Percentiles rank a stretch among this genome's conserved stretches.
Evolutionary conservation across 805 yeast genomes (phyloP).

Genomic region (Spathaspora boniae): DNA sequence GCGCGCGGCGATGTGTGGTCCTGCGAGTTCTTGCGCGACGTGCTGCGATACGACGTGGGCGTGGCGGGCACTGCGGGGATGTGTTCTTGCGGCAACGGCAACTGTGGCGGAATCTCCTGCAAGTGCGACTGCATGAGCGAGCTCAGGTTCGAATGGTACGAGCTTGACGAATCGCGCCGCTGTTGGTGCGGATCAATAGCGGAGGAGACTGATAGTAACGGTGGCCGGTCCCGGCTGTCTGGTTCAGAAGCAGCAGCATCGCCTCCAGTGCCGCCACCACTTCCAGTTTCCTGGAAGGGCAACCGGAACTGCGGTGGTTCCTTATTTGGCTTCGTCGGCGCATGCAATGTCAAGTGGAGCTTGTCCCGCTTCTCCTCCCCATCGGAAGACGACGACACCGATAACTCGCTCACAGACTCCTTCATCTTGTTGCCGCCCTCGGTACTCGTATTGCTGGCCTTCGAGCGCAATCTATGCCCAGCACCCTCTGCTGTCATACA

Average conservation of each 20-base stretch:
- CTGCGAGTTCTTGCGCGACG: constrained; percentile 34
- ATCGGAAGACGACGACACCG: constrained; percentile 3
- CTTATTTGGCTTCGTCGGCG: constrained; percentile 15
- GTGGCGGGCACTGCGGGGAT: constrained; percentile 41
- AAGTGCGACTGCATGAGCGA: constrained; percentile 28
- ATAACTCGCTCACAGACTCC: constrained; percentile 10
- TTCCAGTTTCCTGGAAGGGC: constrained; percentile 61
- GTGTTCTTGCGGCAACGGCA: constrained; percentile 55
- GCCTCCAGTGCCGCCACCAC: background rate
- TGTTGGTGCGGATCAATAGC: constrained; percentile 25
- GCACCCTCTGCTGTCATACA: no score
- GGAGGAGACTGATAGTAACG: constrained; percentile 7
- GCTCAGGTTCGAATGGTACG: constrained; percentile 18
- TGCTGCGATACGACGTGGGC: constrained; percentile 29
- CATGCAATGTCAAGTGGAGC: constrained; percentile 20
- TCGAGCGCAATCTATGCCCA: constrained; percentile 11
- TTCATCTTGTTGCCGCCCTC: constrained; percentile 9
- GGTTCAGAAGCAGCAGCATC: background rate
- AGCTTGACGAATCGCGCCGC: constrained; percentile 19
- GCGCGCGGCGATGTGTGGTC: constrained; percentile 39
- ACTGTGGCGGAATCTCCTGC: constrained; percentile 52
- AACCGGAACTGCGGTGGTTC: constrained; percentile 59
- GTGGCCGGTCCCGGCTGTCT: constrained; percentile 3
- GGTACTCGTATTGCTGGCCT: constrained; percentile 8
- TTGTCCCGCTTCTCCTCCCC: constrained; percentile 9